Evolutionary conservation across 1,284 basidiomycete species (phyloP), one percentile per base, ranked within the genome.

Genomic region (Phenoliferia sp.): DNA sequence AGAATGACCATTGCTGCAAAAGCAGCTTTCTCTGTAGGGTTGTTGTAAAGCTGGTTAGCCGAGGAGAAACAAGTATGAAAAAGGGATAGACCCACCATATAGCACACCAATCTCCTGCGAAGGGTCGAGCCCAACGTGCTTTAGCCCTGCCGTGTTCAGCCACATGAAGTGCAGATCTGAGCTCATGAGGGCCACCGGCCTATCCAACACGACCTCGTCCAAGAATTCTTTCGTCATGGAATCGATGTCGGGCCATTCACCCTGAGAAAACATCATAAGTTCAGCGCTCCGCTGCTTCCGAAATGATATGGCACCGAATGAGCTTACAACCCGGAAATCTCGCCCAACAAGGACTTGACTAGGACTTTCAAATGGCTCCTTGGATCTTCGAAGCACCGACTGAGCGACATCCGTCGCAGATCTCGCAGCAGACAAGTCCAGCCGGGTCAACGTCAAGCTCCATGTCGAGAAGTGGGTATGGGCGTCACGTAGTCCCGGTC

Each of bases 101-200:
- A 78, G 66, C 17, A 74, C 62, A 2, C 78, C 73, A 29, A 64
- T 33, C 32, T 69, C 66, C 0, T 64, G 62, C 22, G 65, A 65
- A 1, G 76, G 62, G n/a, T 73, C 67, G 58, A 71, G 29, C 1
- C 68, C 74, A 17, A 72, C 59, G 17, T 35, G 64, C 58, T 59
- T 35, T 12, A 79, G 65, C 12, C 72, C 77, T 5, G 64, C 32
- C 15, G 76, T 71, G 66, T 78, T 79, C 64, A n/a, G 26, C 59
- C 59, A 73, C 19, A 75, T 64, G 34, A 76, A 76, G 69, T 79
- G 78, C 59, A 78, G 75, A 3, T 77, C 77, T 50, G 75, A 76
- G 62, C 66, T 72, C 17, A 77, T 72, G 63, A 78, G 63, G 19
- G 71, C 70, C 16, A 79, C 71, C 22, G 77, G 77, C 39, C 75